phyloP scores from a whole-genome alignment of 306 rosid species.

The Arachis hypogaea region DNA sequence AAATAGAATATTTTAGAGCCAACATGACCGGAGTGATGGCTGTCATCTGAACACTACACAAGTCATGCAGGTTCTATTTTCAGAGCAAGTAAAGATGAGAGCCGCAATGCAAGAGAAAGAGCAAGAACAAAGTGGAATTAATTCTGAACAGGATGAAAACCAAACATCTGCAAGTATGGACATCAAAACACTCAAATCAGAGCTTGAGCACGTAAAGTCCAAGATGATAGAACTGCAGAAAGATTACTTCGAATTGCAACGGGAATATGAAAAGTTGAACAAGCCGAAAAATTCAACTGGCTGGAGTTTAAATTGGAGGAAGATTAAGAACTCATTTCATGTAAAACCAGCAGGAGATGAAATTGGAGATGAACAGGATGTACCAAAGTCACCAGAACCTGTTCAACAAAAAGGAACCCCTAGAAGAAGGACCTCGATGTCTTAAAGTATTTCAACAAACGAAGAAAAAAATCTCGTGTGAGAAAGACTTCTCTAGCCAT shows the following conservation, averaged over 20 bases:
- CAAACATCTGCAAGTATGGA: conserved; percentile 48
- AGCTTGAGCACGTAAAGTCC: conserved; percentile 70
- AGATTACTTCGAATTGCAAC: conserved; percentile 78
- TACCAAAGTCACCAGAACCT: conserved; percentile 42
- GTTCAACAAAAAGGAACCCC: conserved; percentile 41
- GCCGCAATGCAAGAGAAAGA: conserved; percentile 78
- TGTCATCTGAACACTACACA: conserved; percentile 36
- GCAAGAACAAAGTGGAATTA: conserved; percentile 47
- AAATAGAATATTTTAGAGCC: conserved; percentile 17
- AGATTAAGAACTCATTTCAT: conserved; percentile 74
- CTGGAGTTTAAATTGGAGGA: conserved; percentile 75
- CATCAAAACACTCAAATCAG: conserved; percentile 61
- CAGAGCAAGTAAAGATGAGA: conserved; percentile 91
- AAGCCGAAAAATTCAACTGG: conserved; percentile 54
- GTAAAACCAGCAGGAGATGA: conserved; percentile 58
- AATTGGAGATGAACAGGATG: conserved; percentile 43
- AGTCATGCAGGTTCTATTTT: conserved; percentile 66
- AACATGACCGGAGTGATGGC: background rate
- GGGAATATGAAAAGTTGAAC: conserved; percentile 63
- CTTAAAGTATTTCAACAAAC: conserved; percentile 44
- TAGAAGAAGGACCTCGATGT: conserved; percentile 56
- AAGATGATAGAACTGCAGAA: conserved; percentile 70
- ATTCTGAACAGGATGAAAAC: conserved; percentile 63
- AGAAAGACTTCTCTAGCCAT: conserved; percentile 33
- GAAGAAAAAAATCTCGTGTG: conserved; percentile 6